Evolutionary conservation across 805 yeast genomes (phyloP), one percentile per base, ranked within the genome.

Genomic region (Metschnikowia gelsemii): DNA sequence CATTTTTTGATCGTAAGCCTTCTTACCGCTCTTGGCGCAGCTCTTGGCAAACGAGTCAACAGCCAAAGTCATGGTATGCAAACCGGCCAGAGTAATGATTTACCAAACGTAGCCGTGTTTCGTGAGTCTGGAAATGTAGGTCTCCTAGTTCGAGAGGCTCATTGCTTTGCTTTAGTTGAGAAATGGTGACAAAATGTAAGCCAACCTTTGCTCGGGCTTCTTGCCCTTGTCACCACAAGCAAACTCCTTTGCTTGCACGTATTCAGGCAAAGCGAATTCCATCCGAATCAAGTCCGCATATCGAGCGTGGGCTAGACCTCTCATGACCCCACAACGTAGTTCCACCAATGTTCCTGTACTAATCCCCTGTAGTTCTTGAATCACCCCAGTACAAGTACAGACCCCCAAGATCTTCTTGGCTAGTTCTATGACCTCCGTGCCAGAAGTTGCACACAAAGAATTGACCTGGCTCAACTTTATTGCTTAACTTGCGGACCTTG

Each of bases 111-210:
- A 91, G 47, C 98, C 98, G 55, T 90, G 78, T 66, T 84, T 75
- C 49, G 84, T 95, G 47, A 91, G 79, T 64, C 96, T 80, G 62
- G 78, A 68, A 65, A 91, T 91, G 68, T 88, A 91, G 35, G 96
- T 85, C 64, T 83, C 85, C 72, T 90, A 96, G 59, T 91, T 96
- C 35, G 76, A 75, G 20, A 83, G 71, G 39, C 84, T 70, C 96
- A 91, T 87, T 41, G 97, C 96, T 50, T 80, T 80, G 65, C 87
- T 87, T 98, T 98, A 91, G 79, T 91, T 91, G 82, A 91, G 91
- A 5, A 96, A 87, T 52, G 98, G 98, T 22, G 96, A 88, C 66
- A 91, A 75, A 76, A 91, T 91, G 76, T 91, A 91, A 38, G 97
- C 95, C 55, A 91, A 77, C 98, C 97, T 90, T 70, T 91, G 90